phyloP scores from a whole-genome alignment of 1,284 basidiomycete species.

The Moesziomyces sp. region DNA sequence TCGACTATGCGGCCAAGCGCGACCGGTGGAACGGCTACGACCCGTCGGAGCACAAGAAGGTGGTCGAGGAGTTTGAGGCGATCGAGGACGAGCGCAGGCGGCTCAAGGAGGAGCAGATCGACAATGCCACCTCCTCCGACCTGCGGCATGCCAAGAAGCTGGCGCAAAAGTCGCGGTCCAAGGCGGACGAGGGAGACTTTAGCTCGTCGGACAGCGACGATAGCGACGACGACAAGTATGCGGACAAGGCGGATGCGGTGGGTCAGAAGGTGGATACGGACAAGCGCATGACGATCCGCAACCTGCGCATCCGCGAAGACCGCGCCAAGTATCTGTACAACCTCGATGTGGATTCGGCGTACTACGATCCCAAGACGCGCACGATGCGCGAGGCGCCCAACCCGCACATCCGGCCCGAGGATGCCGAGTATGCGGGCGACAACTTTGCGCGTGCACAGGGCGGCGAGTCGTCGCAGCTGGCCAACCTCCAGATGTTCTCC shows the following conservation, averaged over 20 bases:
- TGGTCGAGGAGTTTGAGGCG: slow-evolving; percentile 90
- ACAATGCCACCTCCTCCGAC: slow-evolving; percentile 78
- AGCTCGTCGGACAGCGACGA: slow-evolving; percentile 81
- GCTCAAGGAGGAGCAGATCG: slow-evolving; percentile 93
- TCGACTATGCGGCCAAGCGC: slow-evolving; percentile 87
- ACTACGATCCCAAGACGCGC: slow-evolving; percentile 99
- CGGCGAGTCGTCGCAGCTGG: slow-evolving; percentile 84
- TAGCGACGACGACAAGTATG: slow-evolving; percentile 74
- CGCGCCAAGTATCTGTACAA: slow-evolving; percentile 99
- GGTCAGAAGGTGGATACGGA: slow-evolving; percentile 98
- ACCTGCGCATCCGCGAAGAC: slow-evolving; percentile 97
- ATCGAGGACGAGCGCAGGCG: slow-evolving; percentile 89
- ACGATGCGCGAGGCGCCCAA: slow-evolving; percentile 98
- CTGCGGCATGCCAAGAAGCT: slow-evolving; percentile 78
- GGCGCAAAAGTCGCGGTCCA: slow-evolving; percentile 77
- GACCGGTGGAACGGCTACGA: slow-evolving; percentile 99
- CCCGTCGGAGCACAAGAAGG: slow-evolving; percentile 81
- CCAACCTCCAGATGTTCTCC: slow-evolving; percentile 92
- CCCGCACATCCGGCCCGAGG: slow-evolving; percentile 81
- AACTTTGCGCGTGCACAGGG: slow-evolving; percentile 92
- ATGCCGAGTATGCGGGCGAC: slow-evolving; percentile 92
- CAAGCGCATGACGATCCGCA: slow-evolving; percentile 96
- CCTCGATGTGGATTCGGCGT: slow-evolving; percentile 91
- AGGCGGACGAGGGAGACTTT: slow-evolving; percentile 71
- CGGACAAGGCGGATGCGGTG: slow-evolving; percentile 94